Percentiles rank a stretch among this genome's conserved stretches.
phyloP scores from a whole-genome alignment of 2,329 filamentous ascomycete genomes.

The Colletotrichum liaoningense region DNA sequence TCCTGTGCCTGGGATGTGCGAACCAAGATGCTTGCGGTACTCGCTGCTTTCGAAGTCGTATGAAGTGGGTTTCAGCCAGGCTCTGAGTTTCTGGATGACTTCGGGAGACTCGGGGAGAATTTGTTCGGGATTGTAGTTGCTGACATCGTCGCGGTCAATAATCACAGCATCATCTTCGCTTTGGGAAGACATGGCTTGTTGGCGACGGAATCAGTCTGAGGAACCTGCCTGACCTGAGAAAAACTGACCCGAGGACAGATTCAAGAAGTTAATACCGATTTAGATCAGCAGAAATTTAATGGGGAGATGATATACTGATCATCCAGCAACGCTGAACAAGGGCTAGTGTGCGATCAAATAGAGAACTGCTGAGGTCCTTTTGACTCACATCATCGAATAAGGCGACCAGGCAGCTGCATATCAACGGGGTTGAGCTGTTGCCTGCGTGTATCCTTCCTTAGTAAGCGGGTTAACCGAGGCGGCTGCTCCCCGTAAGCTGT shows the following conservation, averaged over 20 bases:
- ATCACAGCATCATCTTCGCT: slow-evolving; percentile 40
- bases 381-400: too few species aligned
- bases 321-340: too few species aligned
- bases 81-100: slow-evolving; percentile 36
- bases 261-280: too few species aligned
- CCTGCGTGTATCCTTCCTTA: neutral
- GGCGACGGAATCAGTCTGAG: too few species aligned
- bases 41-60: slow-evolving; percentile 42
- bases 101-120: slow-evolving; percentile 44
- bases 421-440: too few species aligned
- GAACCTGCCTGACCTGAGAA: too few species aligned
- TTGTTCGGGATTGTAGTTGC: slow-evolving; percentile 46
- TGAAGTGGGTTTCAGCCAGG: slow-evolving; percentile 45
- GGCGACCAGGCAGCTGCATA: too few species aligned
- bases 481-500: neutral
- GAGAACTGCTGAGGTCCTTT: too few species aligned
- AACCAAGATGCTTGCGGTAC: slow-evolving; percentile 41
- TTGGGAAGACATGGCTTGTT: neutral
- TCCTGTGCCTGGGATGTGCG: slow-evolving; percentile 39
- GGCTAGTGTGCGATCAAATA: too few species aligned
- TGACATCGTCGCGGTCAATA: slow-evolving; percentile 43
- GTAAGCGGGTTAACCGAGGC: neutral
- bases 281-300: too few species aligned
- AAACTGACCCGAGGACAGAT: too few species aligned
- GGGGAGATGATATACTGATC: too few species aligned